A percentile compares a stretch with the other conserved stretches of the same genome.
phyloP scores from a whole-genome alignment of 2,329 filamentous ascomycete genomes.

The Alternaria panax region DNA sequence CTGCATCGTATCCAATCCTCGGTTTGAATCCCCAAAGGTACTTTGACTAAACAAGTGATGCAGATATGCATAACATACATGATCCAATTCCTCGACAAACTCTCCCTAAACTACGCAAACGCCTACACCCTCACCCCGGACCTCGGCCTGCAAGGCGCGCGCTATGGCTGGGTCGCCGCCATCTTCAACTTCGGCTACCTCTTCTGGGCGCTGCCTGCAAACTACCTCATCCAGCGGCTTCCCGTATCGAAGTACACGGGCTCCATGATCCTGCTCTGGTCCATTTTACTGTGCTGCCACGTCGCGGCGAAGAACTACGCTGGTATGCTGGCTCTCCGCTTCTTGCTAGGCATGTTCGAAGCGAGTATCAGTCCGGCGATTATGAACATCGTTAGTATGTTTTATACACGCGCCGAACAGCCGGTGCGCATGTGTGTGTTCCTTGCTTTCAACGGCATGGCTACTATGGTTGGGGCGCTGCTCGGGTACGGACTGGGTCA shows the following conservation, averaged over 20 bases:
- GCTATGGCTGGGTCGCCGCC: constrained; percentile 54
- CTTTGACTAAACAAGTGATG: background rate
- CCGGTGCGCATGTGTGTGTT: constrained; percentile 57
- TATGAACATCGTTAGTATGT: constrained; percentile 51
- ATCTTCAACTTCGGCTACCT: constrained; percentile 57
- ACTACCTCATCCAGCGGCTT: constrained; percentile 49
- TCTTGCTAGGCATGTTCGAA: constrained; percentile 50
- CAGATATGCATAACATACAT: constrained; percentile 54
- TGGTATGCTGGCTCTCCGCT: constrained; percentile 44
- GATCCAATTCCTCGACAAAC: constrained; percentile 57
- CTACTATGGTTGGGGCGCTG: constrained; percentile 48
- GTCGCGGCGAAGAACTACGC: constrained; percentile 50
- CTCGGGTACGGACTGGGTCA: constrained; percentile 49
- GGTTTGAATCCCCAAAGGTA: too few species aligned
- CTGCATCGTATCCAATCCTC: too few species aligned
- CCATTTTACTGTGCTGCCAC: constrained; percentile 55
- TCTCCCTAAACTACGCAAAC: constrained; percentile 52
- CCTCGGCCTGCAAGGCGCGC: constrained; percentile 45
- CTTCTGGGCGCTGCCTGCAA: constrained; percentile 52
- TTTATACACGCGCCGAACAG: constrained; percentile 46
- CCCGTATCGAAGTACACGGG: constrained; percentile 50
- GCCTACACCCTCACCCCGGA: constrained; percentile 50
- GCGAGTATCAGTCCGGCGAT: constrained; percentile 46
- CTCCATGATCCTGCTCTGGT: constrained; percentile 53
- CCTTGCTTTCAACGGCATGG: constrained; percentile 50